Evolutionary conservation across 192 early-diverging fungal genomes (phyloP).

Genomic region (Rhizophagus sp.): DNA sequence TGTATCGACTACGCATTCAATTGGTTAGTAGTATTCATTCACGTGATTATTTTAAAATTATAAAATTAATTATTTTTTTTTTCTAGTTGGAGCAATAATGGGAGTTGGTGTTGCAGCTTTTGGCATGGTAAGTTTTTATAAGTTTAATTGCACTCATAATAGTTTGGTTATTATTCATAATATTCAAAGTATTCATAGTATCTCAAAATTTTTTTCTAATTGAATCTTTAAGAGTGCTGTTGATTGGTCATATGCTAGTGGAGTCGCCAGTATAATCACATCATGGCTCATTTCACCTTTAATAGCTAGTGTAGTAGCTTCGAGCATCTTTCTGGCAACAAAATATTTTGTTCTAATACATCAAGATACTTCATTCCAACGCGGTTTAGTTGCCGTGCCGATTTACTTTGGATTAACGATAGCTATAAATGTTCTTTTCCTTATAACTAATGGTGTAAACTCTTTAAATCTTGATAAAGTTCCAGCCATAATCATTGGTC

Average conservation of each 20-base stretch:
- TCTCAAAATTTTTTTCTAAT: no score
- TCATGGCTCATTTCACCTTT: slow-evolving; percentile 78
- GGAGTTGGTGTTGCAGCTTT: slow-evolving; percentile 77
- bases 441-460: slow-evolving; percentile 72
- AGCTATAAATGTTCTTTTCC: slow-evolving; percentile 65
- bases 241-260: slow-evolving; percentile 51
- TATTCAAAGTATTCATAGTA: no score
- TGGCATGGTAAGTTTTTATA: slow-evolving; percentile 38
- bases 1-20: slow-evolving; percentile 77
- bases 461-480: slow-evolving; percentile 46
- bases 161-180: no score
- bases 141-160: no score
- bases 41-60: background rate
- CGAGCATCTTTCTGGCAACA: slow-evolving; percentile 65
- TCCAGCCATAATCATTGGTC: slow-evolving; percentile 53
- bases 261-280: slow-evolving; percentile 18
- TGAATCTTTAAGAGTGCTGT: slow-evolving; percentile 40
- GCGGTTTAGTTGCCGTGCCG: slow-evolving; percentile 68
- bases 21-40: background rate
- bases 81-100: slow-evolving; percentile 75
- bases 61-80: no score
- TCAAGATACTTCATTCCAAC: slow-evolving; percentile 59
- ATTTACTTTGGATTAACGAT: slow-evolving; percentile 72
- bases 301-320: slow-evolving; percentile 63
- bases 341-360: slow-evolving; percentile 61